Base-by-base conservation (phyloP, 495 filamentous ascomycete species). In the Annulohypoxylon maeteangense region DNA sequence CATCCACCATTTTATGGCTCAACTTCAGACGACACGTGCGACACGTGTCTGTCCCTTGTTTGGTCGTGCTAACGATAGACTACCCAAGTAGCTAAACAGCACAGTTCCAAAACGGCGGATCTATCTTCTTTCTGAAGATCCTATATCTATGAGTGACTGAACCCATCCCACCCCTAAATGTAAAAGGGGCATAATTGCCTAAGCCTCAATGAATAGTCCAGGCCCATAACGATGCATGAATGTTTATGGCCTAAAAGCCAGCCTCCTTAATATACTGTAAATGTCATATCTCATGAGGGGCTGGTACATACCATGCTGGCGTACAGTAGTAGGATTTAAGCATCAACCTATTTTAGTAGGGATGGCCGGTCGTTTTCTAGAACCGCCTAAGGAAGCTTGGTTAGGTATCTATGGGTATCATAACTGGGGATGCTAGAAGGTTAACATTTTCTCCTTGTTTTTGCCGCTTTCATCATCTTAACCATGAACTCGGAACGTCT, bases 11-110 rank as follows among this genome's bases (percentile, higher is more conserved):
- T 44, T 44, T 44, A 44, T 44, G 16, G 36, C 36, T 14, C 36
- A 40, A 40, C 36, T 40, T 40, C 36, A 40, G 36, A 44, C n/a
- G 40, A 44, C 40, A 44, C 40, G 40, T 44, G 40, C 40, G n/a
- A 44, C 40, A 44, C 40, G 40, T 44, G 40, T 4, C 8, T 20
- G 2, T 7, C 40, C 40, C 40, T 44, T 18, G 36, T 4, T 44
- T 8, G 40, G 1, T 20, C 7, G 20, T 44, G 16, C 40, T 44
- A 18, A 20, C 14, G 40, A 20, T 2, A 44, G 40, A 20, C 40
- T 44, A 44, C 4, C 10, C 7, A 10, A 18, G 12, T 18, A 20
- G 3, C 1, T 44, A n/a, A 12, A 36, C 3, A 42, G 40, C 40
- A 20, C 6, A 20, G 3, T 20, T 18, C 16, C 7, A 3, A 44